Evolutionary conservation across 495 filamentous ascomycete species (phyloP), one percentile per base, ranked within the genome.

Genomic region (Podospora comata): DNA sequence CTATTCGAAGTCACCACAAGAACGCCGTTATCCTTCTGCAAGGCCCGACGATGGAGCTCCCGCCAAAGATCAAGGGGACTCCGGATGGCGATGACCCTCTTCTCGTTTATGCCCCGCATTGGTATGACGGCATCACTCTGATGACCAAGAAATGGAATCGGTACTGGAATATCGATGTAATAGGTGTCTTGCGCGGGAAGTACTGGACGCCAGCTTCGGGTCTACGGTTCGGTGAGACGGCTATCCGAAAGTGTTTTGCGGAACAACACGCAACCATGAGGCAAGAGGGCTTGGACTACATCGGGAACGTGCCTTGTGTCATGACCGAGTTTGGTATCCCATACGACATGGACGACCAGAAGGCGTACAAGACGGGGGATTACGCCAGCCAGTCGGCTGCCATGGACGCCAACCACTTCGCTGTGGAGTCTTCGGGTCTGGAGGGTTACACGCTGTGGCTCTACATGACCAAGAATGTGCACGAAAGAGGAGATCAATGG

Each of bases 101-200:
- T 60, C 89, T 97, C 86, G 91, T 93, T 13, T 97, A 97, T 76
- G 88, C 95, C 3, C 93, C 93, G 13, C 95, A 99, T 79, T 99
- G 90, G 75, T 99, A 99, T 76, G 95, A 99, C 75, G 95, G 96
- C 15, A 88, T 99, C 26, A 99, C 95, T 0, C 85, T 99, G 48
- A 90, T 99, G 86, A 98, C 92, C 23, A 99, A 99, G 80, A 96
- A 96, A 77, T 99, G 96, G 95, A 99, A 98, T 75, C 89, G 93
- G 0, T 85, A 90, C 23, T 99, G 95, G 89, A 99, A 99, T 73
- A 89, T 99, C 18, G 95, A 99, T 79, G 92, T 99, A 23, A 88
- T 98, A 66, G 95, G 95, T 2, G 83, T 98, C 15, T 85, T 99
- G 57, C 88, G 95, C 30, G 95, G 96, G 15, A 90, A 89, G 67